Evolutionary conservation across 1,284 basidiomycete species (phyloP).

Genomic region (Phenoliferia sp.): DNA sequence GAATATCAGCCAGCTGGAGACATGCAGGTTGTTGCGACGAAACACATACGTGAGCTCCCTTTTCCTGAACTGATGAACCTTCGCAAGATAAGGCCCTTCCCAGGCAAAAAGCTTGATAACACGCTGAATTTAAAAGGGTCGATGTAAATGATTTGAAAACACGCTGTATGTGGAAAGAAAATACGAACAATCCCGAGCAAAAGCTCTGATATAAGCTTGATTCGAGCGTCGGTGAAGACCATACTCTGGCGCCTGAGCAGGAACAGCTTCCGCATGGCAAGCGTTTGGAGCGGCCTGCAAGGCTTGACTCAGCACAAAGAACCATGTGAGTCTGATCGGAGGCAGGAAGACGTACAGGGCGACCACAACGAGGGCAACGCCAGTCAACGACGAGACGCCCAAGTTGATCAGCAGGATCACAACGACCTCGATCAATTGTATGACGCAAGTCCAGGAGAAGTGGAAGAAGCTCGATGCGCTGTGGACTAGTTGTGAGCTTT

Average conservation of each 20-base stretch:
- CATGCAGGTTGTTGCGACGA: background rate
- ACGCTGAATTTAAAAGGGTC: slow-evolving; percentile 62
- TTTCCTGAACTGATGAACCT: slow-evolving; percentile 63
- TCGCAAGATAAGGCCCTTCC: slow-evolving; percentile 56
- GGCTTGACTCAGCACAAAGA: background rate
- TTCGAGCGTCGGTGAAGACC: slow-evolving; percentile 79
- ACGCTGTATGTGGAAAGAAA: background rate
- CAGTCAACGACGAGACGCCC: slow-evolving; percentile 70
- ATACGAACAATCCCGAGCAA: background rate
- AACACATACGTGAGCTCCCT: slow-evolving; percentile 63
- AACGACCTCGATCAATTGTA: slow-evolving; percentile 53
- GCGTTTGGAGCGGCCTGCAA: slow-evolving; percentile 21
- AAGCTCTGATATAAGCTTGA: slow-evolving; percentile 74
- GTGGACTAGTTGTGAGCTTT: slow-evolving; percentile 56
- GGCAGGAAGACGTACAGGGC: slow-evolving; percentile 60
- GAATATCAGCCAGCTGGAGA: background rate
- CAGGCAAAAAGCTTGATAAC: slow-evolving; percentile 75
- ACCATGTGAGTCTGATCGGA: slow-evolving; percentile 52
- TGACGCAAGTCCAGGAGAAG: slow-evolving; percentile 42
- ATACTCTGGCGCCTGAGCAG: slow-evolving; percentile 48
- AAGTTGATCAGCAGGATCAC: slow-evolving; percentile 62
- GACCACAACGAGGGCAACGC: slow-evolving; percentile 71
- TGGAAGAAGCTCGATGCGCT: slow-evolving; percentile 56
- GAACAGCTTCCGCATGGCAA: slow-evolving; percentile 20
- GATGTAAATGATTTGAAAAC: slow-evolving; percentile 40